phyloP scores from a whole-genome alignment of 352 stramenopile genomes.

The Phytophthora syringae region DNA sequence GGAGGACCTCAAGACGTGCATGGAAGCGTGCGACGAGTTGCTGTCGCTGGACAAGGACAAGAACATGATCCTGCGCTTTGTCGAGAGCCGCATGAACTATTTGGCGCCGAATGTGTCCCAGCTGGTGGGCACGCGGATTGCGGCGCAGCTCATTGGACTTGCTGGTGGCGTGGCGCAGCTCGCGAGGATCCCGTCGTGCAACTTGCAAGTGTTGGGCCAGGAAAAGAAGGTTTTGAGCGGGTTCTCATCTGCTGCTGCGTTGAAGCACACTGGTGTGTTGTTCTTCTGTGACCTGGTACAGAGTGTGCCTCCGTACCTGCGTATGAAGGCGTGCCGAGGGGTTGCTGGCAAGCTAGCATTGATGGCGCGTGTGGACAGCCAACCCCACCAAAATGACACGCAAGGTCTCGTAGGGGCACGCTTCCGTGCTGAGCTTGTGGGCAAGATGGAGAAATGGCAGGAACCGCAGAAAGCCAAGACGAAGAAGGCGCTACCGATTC shows the following conservation, averaged over 20 bases:
- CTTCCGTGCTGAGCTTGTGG: slow-evolving; percentile 92
- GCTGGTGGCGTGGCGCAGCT: slow-evolving; percentile 95
- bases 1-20: slow-evolving; percentile 75
- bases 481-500: slow-evolving; percentile 97
- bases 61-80: slow-evolving; percentile 89
- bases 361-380: slow-evolving; percentile 93
- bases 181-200: slow-evolving; percentile 96
- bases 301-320: slow-evolving; percentile 89
- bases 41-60: slow-evolving; percentile 90
- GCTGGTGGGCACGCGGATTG: slow-evolving; percentile 95
- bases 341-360: slow-evolving; percentile 92
- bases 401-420: slow-evolving; percentile 74
- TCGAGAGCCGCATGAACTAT: slow-evolving; percentile 93
- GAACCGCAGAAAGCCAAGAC: slow-evolving; percentile 97
- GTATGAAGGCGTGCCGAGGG: slow-evolving; percentile 94
- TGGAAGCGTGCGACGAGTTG: slow-evolving; percentile 87
- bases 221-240: slow-evolving; percentile 92
- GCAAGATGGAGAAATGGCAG: slow-evolving; percentile 98
- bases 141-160: slow-evolving; percentile 94
- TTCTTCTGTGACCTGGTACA: slow-evolving; percentile 94
- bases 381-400: slow-evolving; percentile 76
- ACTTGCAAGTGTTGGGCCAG: slow-evolving; percentile 97
- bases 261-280: slow-evolving; percentile 95
- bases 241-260: slow-evolving; percentile 82
- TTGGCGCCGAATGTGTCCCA: slow-evolving; percentile 94